Base-by-base conservation (phyloP, 345 rosid species). In the Salix suchowensis region DNA sequence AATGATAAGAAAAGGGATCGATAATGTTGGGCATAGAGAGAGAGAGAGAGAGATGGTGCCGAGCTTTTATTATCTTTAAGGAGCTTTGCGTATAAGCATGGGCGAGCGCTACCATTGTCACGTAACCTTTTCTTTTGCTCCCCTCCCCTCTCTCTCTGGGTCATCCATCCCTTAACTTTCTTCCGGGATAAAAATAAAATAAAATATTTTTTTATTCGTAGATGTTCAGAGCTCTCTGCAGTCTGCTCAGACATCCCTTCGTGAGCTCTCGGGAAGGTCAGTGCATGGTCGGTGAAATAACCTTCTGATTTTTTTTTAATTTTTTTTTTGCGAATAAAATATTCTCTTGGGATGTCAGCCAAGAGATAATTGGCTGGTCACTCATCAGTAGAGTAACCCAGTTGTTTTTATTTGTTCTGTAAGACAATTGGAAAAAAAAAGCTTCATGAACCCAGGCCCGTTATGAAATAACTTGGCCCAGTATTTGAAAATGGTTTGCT, bases 11-110 rank as follows among this genome's bases (percentile, higher is more conserved):
- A 24, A 64, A 54, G 42, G 42, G 74, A 73, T 52, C 58, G 40
- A 74, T 71, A 75, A 55, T 58, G 30, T 6, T 66, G 32, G 67
- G 67, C 76, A 75, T 54, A 65, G 4, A 21, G 32, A 74, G 46
- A 65, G 70, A 74, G 23, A 65, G 70, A 65, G 70, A 74, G 23
- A 65, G 70, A 65, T 19, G 46, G 46, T 65, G 39, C 42, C 65
- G 46, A 28, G 60, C 70, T 74, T 65, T 73, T 62, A 37, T 32
- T 37, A 24, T 2, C 68, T 74, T 74, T 74, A 62, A 62, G 34
- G 55, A 7, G n/a, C n/a, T 21, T 39, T 23, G 68, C 67, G 32
- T 8, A 18, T 40, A 11, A 42, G 24, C 67, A 23, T 39, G 40
- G 26, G 4, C 5, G 68, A 62, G 37, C 30, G 76, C 44, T 64